Percentiles rank a stretch among this genome's conserved stretches.
These are phyloP conservation scores for Leptographium radiaticola DNA, from an alignment of 2,329 filamentous ascomycete species.

Conservation along the genomic window DNA sequence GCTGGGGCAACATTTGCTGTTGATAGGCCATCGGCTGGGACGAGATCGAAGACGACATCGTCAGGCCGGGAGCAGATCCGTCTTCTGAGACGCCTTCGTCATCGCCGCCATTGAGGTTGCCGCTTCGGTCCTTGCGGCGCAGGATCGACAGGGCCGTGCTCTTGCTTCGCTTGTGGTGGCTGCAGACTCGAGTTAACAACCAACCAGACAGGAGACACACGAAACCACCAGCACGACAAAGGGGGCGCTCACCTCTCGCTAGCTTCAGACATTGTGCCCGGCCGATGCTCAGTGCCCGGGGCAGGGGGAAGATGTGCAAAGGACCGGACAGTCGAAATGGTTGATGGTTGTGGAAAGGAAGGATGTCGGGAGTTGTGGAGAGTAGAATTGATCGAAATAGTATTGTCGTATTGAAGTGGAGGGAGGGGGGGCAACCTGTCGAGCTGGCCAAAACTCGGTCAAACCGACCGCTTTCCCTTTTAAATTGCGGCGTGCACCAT, in stretches of 20 bases:
- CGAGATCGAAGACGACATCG: slow-evolving; percentile 17
- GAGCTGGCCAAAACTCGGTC: not conserved
- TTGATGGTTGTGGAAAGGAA: not conserved
- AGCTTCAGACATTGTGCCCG: slow-evolving; percentile 17
- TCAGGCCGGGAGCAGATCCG: slow-evolving; percentile 19
- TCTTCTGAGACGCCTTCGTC: slow-evolving; percentile 35
- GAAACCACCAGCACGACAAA: not conserved
- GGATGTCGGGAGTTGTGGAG: not conserved
- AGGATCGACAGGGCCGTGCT: slow-evolving; percentile 40
- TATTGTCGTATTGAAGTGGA: no score
- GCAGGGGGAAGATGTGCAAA: not conserved
- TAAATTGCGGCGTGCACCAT: not conserved
- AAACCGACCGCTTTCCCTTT: not conserved
- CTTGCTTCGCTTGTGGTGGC: slow-evolving; percentile 39
- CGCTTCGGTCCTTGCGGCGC: slow-evolving; percentile 31
- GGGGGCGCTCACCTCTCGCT: slow-evolving; percentile 15
- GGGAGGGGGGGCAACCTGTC: not conserved
- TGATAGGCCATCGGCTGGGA: slow-evolving; percentile 7
- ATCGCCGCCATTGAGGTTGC: slow-evolving; percentile 25
- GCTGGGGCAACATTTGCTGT: slow-evolving; percentile 11
- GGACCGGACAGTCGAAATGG: not conserved
- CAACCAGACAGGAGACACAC: not conserved
- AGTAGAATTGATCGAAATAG: not conserved
- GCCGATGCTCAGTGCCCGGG: not conserved
- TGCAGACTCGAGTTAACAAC: not conserved